Evolutionary conservation across 164 flowering plant species (phyloP).

Genomic region (Umbilicus rupestris): DNA sequence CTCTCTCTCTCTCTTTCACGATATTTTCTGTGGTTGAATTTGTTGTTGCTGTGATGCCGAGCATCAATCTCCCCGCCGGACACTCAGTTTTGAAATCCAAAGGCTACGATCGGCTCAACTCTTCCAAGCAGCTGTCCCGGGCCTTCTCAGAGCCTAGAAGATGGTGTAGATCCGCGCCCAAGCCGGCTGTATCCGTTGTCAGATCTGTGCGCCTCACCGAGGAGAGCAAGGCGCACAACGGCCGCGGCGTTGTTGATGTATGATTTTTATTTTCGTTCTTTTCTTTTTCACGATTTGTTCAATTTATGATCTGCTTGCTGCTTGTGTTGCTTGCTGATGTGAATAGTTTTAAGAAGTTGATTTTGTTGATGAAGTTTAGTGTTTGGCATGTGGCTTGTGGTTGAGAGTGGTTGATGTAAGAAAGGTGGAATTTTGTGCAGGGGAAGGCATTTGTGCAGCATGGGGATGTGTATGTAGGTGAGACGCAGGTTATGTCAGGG

Average conservation of each 20-base stretch:
- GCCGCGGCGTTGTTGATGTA: background rate
- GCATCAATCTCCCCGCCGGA: background rate
- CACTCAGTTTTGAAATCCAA: background rate
- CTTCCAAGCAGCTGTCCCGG: background rate
- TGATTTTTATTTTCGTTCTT: background rate
- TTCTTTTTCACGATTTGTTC: background rate
- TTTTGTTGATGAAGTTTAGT: background rate
- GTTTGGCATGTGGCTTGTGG: background rate
- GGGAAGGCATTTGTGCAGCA: background rate
- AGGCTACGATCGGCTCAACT: background rate
- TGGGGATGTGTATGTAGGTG: background rate
- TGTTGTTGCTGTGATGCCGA: background rate
- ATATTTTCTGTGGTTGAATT: background rate
- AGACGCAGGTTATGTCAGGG: background rate
- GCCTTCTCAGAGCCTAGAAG: background rate
- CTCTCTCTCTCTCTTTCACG: background rate
- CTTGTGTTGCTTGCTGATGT: background rate
- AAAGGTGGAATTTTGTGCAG: background rate
- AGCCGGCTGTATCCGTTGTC: background rate
- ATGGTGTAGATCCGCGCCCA: background rate
- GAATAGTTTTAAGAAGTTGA: background rate
- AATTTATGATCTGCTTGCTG: background rate
- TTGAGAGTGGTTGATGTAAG: background rate
- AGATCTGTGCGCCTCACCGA: constrained; percentile 4
- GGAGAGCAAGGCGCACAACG: background rate